Percentiles rank a stretch among this genome's conserved stretches.
These are phyloP conservation scores for Middelhovenomyces tepae DNA, from an alignment of 805 yeast genomes.

Conservation along the genomic window DNA sequence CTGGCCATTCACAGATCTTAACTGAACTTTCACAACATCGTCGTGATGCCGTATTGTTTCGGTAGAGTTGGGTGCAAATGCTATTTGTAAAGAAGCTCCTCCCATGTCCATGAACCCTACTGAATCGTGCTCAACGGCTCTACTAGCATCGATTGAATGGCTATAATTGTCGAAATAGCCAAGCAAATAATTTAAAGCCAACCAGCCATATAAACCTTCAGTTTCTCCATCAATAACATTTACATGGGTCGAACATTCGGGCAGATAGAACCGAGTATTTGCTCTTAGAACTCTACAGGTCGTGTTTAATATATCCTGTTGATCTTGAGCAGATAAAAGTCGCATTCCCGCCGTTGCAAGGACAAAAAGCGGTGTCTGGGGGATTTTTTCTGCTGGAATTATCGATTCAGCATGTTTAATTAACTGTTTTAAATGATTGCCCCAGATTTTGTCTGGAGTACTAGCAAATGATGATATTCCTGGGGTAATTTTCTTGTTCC, in stretches of 20 bases:
- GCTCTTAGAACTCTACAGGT: slow-evolving; percentile 51
- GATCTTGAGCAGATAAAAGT: slow-evolving; percentile 48
- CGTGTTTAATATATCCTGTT: slow-evolving; percentile 43
- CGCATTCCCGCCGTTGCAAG: slow-evolving; percentile 98
- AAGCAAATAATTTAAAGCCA: slow-evolving; percentile 77
- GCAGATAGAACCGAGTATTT: slow-evolving; percentile 47
- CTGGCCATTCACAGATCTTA: slow-evolving; percentile 64
- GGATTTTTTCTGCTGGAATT: slow-evolving; percentile 53
- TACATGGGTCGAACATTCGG: slow-evolving; percentile 60
- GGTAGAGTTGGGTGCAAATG: slow-evolving; percentile 70
- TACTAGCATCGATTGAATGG: too few species aligned
- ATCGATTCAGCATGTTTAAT: slow-evolving; percentile 59
- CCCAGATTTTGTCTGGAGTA: slow-evolving; percentile 47
- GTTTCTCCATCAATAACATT: slow-evolving; percentile 88
- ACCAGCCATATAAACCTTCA: slow-evolving; percentile 95
- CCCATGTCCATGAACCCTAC: slow-evolving; percentile 99
- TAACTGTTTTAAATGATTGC: slow-evolving; percentile 56
- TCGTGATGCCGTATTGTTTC: slow-evolving; percentile 60
- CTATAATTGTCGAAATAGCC: slow-evolving; percentile 44
- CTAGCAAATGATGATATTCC: slow-evolving; percentile 70
- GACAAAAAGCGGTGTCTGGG: slow-evolving; percentile 77
- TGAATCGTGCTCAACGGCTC: too few species aligned
- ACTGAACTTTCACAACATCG: slow-evolving; percentile 57
- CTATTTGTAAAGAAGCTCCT: slow-evolving; percentile 94
- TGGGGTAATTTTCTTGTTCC: slow-evolving; percentile 70